Base-by-base conservation (phyloP, 2,329 filamentous ascomycete genomes). In the Dryadomyces quercus-mongolicae region DNA sequence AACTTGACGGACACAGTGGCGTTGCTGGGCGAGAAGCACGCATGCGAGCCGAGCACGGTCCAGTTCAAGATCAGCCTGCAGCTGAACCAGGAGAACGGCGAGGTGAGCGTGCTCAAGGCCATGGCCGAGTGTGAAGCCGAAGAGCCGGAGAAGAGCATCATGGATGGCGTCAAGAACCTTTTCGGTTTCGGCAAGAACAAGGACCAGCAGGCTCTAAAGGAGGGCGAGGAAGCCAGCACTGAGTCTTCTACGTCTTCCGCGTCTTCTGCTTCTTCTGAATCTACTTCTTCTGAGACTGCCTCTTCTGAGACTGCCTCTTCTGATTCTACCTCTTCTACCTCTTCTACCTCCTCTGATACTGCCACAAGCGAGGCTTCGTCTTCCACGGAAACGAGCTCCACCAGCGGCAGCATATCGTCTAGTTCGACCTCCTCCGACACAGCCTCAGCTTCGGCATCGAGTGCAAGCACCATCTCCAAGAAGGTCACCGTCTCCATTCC, bases 151-250 rank as follows among this genome's bases (percentile, higher is more conserved):
- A 88, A 90, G 59, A 84, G 85, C 52, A 80, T 97, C 50, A 87
- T 96, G 49, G 92, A 95, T 64, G 91, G 89, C 46, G 88, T 97
- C 60, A 98, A 98, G 76, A 94, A 91, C 60, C 80, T 96, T 58
- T 94, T 98, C 65, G 93, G 93, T 6, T 91, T 97, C 65, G 93
- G 92, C 25, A 87, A 87, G 64, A 56, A 56, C 21, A 89, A 88
- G 71, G 86, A 86, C 36, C 87, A 92, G 54, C 86, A 95, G 69
- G 75, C 77, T 5, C 66, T 95, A 38, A 77, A 80, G 56, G 86
- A 84, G 50, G 75, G 73, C 21, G 80, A 77, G 4, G 68, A 70
- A 31, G 61, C 34, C 40, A 31, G 3, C n/a, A 13, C 42, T 9
- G 42, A 49, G 13, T 22, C 25, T 74, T 25, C 21, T 15, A 2